Percentiles rank a stretch among this genome's conserved stretches.
Evolutionary conservation across 2,329 filamentous ascomycete genomes (phyloP).

Genomic region (Hawksworthiomyces lignivorus): DNA sequence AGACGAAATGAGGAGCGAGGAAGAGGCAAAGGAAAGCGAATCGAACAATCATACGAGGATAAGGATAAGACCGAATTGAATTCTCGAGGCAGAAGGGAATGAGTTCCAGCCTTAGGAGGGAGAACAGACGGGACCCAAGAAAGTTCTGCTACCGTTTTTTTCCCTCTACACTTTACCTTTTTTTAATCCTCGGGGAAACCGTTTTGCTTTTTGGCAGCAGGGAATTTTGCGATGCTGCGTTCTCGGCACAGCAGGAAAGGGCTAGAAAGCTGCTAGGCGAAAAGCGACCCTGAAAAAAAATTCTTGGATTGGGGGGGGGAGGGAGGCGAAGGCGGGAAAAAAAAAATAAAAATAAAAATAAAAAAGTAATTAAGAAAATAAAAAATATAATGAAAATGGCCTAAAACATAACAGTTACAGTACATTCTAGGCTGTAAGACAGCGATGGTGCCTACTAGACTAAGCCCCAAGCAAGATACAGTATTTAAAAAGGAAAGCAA

Average conservation of each 20-base stretch:
- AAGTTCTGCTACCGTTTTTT: not conserved
- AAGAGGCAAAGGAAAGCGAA: not conserved
- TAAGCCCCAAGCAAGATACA: too few relatives aligned
- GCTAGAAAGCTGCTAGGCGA: too few relatives aligned
- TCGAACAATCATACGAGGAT: too few relatives aligned
- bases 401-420: too few relatives aligned
- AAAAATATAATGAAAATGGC: not conserved
- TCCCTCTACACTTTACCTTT: not conserved
- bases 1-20: not conserved
- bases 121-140: too few relatives aligned
- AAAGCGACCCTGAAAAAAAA: not conserved
- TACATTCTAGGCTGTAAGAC: too few relatives aligned
- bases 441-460: too few relatives aligned
- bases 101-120: too few relatives aligned
- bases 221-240: constrained; percentile 9
- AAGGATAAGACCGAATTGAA: too few relatives aligned
- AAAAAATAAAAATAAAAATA: not conserved
- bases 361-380: not conserved
- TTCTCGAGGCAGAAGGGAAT: too few relatives aligned
- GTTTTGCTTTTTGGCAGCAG: constrained; percentile 7
- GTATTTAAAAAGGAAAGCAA: too few relatives aligned
- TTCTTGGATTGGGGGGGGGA: too few relatives aligned
- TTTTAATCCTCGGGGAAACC: not conserved
- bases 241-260: constrained; percentile 4
- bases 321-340: not conserved